Evolutionary conservation across 78 protist species (phyloP), one percentile per base, ranked within the genome.

Genomic region (Dictyostelium firmibasis): DNA sequence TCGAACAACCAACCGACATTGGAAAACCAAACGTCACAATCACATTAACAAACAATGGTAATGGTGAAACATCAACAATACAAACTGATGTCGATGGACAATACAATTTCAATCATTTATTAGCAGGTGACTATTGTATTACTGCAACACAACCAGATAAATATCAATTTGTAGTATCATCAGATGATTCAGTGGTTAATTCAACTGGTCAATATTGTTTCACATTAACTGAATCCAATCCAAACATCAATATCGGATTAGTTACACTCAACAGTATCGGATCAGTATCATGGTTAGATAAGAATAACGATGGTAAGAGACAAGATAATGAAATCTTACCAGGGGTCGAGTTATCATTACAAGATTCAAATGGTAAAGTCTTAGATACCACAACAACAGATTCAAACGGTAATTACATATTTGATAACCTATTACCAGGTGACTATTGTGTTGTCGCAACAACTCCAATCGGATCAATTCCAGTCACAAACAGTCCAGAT

Each of bases 101-200:
- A 0, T 85, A 70, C 36, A 20, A 36, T n/a, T 36, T 83, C 25
- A 36, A 29, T 14, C 25, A 83, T 27, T 7, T 83, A 7, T 11
- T 25, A 27, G 75, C 87, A 64, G 87, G 87, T n/a, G 41, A 62
- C 50, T 83, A 83, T 36, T 62, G 62, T 62, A 62, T 83, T 2
- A 16, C 2, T 1, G 57, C 2, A 4, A 38, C 60, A 16, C 16
- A 8, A 20, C 69, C 72, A 38, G 25, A 18, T 83, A 5, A 43
- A 38, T 78, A n/a, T n/a, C 43, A 44, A 44, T 23, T 25, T 18
- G 41, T 53, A 27, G 16, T 23, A 14, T 3, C 35, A 3, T 16
- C 41, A 8, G 31, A 70, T 31, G 47, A 67, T 7, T 47, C 81
- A 4, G 25, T 33, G 2, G 50, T 44, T 33, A 72, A 18, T 29